Evolutionary conservation across 371 early-diverging fungal species (phyloP).

Genomic region (Phascolomyces articulosus): DNA sequence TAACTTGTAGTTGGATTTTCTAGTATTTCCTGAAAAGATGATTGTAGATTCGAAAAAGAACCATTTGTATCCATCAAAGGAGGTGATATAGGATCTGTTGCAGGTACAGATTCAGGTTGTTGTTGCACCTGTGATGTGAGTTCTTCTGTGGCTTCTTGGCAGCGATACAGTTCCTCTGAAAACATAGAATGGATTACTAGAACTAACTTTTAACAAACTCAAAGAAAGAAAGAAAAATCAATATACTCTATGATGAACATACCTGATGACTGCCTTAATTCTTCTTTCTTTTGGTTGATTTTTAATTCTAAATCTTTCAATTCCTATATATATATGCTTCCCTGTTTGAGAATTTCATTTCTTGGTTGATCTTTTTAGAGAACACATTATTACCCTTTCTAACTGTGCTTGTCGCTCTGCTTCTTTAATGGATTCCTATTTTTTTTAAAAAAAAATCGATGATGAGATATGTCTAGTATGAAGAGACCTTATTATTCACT

Average conservation of each 20-base stretch:
- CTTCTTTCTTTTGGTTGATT: background rate
- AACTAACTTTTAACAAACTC: too few species aligned
- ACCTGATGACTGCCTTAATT: background rate
- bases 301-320: background rate
- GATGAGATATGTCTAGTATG: too few species aligned
- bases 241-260: background rate
- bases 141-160: background rate
- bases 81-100: background rate
- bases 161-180: background rate
- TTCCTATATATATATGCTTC: background rate
- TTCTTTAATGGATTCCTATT: background rate
- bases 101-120: background rate
- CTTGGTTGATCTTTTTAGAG: too few species aligned
- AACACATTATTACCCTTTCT: too few species aligned
- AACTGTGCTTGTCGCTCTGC: background rate
- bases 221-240: too few species aligned
- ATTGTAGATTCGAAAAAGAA: background rate
- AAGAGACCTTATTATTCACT: too few species aligned
- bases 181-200: too few species aligned
- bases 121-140: too few species aligned
- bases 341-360: too few species aligned
- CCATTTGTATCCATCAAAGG: background rate
- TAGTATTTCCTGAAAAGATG: conserved; percentile 3
- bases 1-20: background rate
- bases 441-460: too few species aligned